phyloP scores from a whole-genome alignment of 768 basidiomycete species.

The Pleurotus platypus region DNA sequence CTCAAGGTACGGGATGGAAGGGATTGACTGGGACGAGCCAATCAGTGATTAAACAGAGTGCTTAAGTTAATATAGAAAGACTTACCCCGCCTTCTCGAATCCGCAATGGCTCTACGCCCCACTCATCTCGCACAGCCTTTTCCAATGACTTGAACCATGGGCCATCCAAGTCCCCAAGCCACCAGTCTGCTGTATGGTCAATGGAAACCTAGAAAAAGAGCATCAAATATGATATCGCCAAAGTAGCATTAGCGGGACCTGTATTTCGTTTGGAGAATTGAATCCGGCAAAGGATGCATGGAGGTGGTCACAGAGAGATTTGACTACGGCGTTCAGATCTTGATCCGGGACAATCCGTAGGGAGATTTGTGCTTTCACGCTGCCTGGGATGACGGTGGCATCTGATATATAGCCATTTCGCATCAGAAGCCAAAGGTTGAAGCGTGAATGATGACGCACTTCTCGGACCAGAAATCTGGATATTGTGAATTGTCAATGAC shows the following conservation, averaged over 20 bases:
- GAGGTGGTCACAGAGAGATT: constrained; percentile 57
- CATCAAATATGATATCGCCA: background rate
- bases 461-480: constrained; percentile 77
- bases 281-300: constrained; percentile 53
- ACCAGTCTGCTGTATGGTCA: constrained; percentile 90
- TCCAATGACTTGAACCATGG: constrained; percentile 87
- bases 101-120: constrained; percentile 80
- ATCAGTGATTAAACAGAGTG: constrained; percentile 4
- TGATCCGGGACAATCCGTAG: constrained; percentile 96
- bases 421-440: background rate
- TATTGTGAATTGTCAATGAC: constrained; percentile 82
- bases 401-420: constrained; percentile 35
- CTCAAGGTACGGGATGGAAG: constrained; percentile 91
- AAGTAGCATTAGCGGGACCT: constrained; percentile 39
- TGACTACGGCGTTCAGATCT: constrained; percentile 65
- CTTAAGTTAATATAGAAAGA: constrained; percentile 11
- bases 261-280: constrained; percentile 66
- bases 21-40: constrained; percentile 65
- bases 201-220: constrained; percentile 57
- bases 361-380: constrained; percentile 81
- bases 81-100: constrained; percentile 92
- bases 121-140: constrained; percentile 77
- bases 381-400: constrained; percentile 84
- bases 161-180: constrained; percentile 86
- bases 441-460: constrained; percentile 36